Percentiles rank a stretch among this genome's conserved stretches.
Evolutionary conservation across 495 filamentous ascomycete species (phyloP).

Genomic region (Penicillium chermesinum): DNA sequence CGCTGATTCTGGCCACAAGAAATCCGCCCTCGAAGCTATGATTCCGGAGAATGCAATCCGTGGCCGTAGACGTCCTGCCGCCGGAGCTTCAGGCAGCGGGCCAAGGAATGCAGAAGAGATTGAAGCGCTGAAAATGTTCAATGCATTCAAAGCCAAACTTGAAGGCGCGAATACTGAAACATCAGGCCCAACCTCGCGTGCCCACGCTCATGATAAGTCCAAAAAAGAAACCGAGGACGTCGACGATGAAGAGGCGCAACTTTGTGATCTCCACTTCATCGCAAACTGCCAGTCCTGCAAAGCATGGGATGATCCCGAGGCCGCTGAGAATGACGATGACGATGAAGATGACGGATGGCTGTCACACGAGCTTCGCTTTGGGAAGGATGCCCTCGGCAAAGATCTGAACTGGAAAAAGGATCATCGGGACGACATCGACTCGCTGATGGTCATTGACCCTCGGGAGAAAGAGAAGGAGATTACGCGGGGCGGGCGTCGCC

Average conservation of each 20-base stretch:
- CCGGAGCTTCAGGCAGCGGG: constrained; percentile 21
- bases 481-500: constrained; percentile 13
- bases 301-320: constrained; percentile 52
- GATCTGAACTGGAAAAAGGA: constrained; percentile 85
- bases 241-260: constrained; percentile 58
- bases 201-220: constrained; percentile 16
- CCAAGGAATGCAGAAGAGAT: constrained; percentile 50
- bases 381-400: constrained; percentile 85
- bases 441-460: constrained; percentile 92
- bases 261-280: constrained; percentile 92
- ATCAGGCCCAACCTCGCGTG: constrained; percentile 15
- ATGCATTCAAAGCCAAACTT: constrained; percentile 73
- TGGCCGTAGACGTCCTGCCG: constrained; percentile 72
- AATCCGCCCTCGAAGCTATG: constrained; percentile 70
- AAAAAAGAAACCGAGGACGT: constrained; percentile 25
- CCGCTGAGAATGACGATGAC: constrained; percentile 26
- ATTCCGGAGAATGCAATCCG: constrained; percentile 75
- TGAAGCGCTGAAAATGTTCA: constrained; percentile 60
- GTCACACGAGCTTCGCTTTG: constrained; percentile 72
- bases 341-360: constrained; percentile 65
- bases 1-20: constrained; percentile 52
- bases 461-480: constrained; percentile 75
- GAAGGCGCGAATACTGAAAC: constrained; percentile 50
- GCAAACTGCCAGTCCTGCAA: constrained; percentile 86
- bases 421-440: constrained; percentile 80